Base-by-base conservation (phyloP, 2,329 filamentous ascomycete genomes). In the Spiromastix sp. region DNA sequence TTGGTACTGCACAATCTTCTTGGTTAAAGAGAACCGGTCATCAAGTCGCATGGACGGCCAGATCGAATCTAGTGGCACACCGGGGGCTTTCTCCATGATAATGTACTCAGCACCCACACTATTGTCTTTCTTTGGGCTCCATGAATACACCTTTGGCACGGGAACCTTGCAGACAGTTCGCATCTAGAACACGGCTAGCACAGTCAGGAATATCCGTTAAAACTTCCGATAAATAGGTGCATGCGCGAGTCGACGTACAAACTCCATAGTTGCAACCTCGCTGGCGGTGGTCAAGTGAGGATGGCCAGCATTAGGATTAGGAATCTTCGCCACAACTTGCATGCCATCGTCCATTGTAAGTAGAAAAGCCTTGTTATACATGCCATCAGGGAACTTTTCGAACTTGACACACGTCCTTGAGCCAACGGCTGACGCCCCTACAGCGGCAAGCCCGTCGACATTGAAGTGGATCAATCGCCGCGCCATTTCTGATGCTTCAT, bases 191-290 rank as follows among this genome's bases (percentile, higher is more conserved):
- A 24, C 21, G n/a, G 21, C 21, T 24, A 24, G 21, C 21, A 24
- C n/a, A n/a, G n/a, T 24, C n/a, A 24, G 21, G 21, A 24, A 7
- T 24, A n/a, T n/a, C 21, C 7, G 21, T 24, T 24, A 24, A 24
- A 24, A 7, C 21, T 24, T 24, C n/a, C 21, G 21, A n/a, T 24
- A n/a, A 7, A 7, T 7, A n/a, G 21, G n/a, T 24, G 21, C 7
- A n/a, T 24, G 21, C 7, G 21, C 21, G 21, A n/a, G 21, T 7
- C 21, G 21, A 24, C 21, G 21, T 24, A 24, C 21, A n/a, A 57
- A 53, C 6, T 57, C 49, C 36, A 61, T 46, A 16, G 55, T 61
- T 10, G 56, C 57, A 27, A 55, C 56, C 43, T 60, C 56, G 38
- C 52, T 56, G 35, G 30, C n/a, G 33, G 30, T 25, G 42, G 19